Percentiles rank a stretch among this genome's conserved stretches.
These are phyloP conservation scores for Bipolaris oryzae DNA, from an alignment of 2,329 filamentous ascomycete genomes.

Conservation along the genomic window DNA sequence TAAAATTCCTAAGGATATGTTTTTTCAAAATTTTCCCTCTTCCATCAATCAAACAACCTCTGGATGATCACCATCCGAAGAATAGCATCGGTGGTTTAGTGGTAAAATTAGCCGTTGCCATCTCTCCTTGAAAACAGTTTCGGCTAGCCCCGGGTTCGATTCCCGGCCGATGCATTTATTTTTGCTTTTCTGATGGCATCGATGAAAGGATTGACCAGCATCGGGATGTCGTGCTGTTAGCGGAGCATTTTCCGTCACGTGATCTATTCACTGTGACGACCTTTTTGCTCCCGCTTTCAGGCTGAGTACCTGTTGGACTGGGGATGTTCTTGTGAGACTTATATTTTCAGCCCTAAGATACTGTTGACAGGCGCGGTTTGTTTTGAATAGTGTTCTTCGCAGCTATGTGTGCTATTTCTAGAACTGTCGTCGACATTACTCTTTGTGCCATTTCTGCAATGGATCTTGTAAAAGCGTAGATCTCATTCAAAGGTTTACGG, in stretches of 20 bases:
- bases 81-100: slow-evolving; percentile 23
- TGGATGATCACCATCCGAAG: background rate
- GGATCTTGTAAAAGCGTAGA: too few species aligned
- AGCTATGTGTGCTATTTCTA: too few species aligned
- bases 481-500: too few species aligned
- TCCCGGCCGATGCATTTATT: slow-evolving; percentile 19
- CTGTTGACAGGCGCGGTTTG: too few species aligned
- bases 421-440: too few species aligned
- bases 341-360: too few species aligned
- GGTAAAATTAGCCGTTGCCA: slow-evolving; percentile 26
- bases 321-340: too few species aligned
- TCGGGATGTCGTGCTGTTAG: background rate
- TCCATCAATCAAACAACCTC: background rate
- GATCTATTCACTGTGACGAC: background rate
- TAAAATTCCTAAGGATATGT: too few species aligned
- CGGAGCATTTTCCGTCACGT: background rate
- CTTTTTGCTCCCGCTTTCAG: too few species aligned
- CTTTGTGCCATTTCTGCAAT: too few species aligned
- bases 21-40: background rate
- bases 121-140: slow-evolving; percentile 3
- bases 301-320: too few species aligned
- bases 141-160: slow-evolving; percentile 24
- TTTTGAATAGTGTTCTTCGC: too few species aligned
- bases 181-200: background rate
- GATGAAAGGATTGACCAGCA: background rate